Percentiles rank a stretch among this genome's conserved stretches.
Evolutionary conservation across 371 early-diverging fungal genomes (phyloP).

Genomic region (Circinella umbellata): DNA sequence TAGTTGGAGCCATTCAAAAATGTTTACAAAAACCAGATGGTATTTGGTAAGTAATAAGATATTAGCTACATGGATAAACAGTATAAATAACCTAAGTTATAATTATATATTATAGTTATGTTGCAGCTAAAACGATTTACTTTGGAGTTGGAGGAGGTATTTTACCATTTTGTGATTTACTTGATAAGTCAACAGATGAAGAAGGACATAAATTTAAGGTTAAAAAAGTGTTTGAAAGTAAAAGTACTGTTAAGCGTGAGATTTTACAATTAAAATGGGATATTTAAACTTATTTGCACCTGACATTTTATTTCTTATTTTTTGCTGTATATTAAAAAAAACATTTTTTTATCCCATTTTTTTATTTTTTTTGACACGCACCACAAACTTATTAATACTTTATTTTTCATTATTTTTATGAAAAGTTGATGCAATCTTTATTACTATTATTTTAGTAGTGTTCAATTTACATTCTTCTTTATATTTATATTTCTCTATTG

Average conservation of each 20-base stretch:
- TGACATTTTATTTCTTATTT: background rate
- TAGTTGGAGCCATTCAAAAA: conserved; percentile 70
- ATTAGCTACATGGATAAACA: too few species aligned
- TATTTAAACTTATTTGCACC: conserved; percentile 1
- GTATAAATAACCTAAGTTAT: too few species aligned
- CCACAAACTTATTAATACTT: background rate
- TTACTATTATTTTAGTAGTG: background rate
- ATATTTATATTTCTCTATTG: background rate
- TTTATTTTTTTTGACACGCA: background rate
- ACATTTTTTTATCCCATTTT: background rate
- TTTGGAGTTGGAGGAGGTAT: conserved; percentile 90
- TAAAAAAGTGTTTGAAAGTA: conserved; percentile 65
- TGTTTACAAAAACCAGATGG: conserved; percentile 67
- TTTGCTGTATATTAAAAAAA: background rate
- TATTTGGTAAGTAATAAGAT: conserved; percentile 61
- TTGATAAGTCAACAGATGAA: conserved; percentile 45
- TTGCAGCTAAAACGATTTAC: conserved; percentile 93
- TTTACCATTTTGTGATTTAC: conserved; percentile 67
- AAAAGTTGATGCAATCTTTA: background rate
- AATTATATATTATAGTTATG: conserved; percentile 51
- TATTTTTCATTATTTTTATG: background rate
- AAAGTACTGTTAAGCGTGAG: conserved; percentile 79
- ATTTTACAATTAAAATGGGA: conserved; percentile 75
- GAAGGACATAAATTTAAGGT: conserved; percentile 61
- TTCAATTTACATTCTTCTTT: background rate